phyloP scores from a whole-genome alignment of 2,329 filamentous ascomycete species.

The Trichoderma asperellum region DNA sequence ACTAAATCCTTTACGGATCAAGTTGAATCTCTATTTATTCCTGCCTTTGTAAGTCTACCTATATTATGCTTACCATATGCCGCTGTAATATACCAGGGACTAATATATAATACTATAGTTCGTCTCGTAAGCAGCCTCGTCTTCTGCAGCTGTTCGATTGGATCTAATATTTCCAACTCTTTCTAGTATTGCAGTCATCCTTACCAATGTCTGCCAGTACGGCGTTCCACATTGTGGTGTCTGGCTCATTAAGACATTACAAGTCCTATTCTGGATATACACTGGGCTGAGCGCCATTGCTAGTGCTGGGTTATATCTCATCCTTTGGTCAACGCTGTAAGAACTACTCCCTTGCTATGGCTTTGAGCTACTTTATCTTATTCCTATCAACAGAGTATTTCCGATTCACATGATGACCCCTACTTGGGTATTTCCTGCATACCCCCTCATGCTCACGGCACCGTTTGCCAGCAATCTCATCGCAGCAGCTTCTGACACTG shows the following conservation, averaged over 20 bases:
- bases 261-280: slow-evolving; percentile 76
- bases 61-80: not conserved
- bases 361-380: not conserved
- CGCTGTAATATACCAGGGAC: not conserved
- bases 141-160: not conserved
- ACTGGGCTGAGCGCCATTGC: slow-evolving; percentile 67
- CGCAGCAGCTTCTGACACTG: slow-evolving; percentile 41
- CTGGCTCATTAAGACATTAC: slow-evolving; percentile 65
- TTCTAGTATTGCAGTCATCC: slow-evolving; percentile 65
- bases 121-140: slow-evolving; percentile 46
- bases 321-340: slow-evolving; percentile 67
- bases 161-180: not conserved
- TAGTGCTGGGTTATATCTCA: slow-evolving; percentile 73
- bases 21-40: slow-evolving; percentile 77
- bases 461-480: slow-evolving; percentile 69
- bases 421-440: slow-evolving; percentile 85
- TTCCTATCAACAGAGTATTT: slow-evolving; percentile 45
- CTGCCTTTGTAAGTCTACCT: slow-evolving; percentile 57
- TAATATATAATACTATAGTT: slow-evolving; percentile 39
- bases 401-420: slow-evolving; percentile 84
- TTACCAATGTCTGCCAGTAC: slow-evolving; percentile 80
- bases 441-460: slow-evolving; percentile 76
- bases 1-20: slow-evolving; percentile 73
- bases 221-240: slow-evolving; percentile 63
- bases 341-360: slow-evolving; percentile 30